These are phyloP conservation scores for Neurospora discreta DNA, from an alignment of 495 filamentous ascomycete genomes.

Conservation along the genomic window DNA sequence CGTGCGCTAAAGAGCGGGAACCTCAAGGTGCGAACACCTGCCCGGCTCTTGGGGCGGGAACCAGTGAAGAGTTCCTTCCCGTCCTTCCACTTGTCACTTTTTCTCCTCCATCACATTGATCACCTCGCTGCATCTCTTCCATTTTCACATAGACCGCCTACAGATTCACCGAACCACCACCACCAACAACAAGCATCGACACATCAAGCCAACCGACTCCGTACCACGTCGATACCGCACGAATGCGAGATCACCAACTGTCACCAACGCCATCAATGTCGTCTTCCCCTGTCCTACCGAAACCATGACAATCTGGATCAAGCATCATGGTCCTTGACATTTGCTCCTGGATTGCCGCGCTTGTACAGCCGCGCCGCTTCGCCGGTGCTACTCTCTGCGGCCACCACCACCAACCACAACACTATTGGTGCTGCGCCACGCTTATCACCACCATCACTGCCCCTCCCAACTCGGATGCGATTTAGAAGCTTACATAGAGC, in stretches of 20 bases:
- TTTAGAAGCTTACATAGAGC: background rate
- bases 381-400: background rate
- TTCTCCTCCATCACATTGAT: background rate
- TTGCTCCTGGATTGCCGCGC: background rate
- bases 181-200: background rate
- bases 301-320: background rate
- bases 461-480: background rate
- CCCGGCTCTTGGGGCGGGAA: background rate
- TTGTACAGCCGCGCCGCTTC: background rate
- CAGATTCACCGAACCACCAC: background rate
- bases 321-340: background rate
- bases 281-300: background rate
- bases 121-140: background rate
- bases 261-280: background rate
- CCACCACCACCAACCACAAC: background rate
- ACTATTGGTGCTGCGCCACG: background rate
- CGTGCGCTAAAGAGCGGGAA: too few relatives aligned
- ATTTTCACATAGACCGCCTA: background rate
- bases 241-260: background rate
- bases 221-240: background rate
- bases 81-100: slow-evolving; percentile 1
- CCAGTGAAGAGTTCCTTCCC: background rate
- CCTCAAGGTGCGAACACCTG: slow-evolving; percentile 7
- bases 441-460: background rate
- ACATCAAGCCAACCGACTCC: background rate